Evolutionary conservation across 768 basidiomycete genomes (phyloP), one percentile per base, ranked within the genome.

Genomic region (Pisolithus orientalis): DNA sequence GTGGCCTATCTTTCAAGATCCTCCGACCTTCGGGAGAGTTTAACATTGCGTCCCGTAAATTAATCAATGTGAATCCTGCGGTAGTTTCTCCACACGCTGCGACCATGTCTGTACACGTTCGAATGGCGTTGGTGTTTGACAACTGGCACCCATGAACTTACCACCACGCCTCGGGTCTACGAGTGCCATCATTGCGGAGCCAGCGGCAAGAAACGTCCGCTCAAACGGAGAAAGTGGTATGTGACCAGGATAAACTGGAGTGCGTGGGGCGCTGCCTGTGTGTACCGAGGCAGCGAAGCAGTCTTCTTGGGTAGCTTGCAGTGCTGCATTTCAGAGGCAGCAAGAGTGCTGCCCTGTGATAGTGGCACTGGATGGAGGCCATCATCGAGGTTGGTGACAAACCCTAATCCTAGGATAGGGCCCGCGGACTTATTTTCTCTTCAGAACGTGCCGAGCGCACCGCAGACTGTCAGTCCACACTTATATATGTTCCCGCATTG

Each of bases 1-100:
- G 75, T 4, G 96, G 96, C 47, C 92, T 74, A 44, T 94, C 83
- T 62, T 82, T 85, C 51, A 98, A 75, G 43, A 99, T 86, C 55
- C 76, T 75, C 24, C 94, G 79, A 5, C 95, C 96, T 70, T 96
- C 93, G 3, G 81, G 67, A 60, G 85, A 84, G 32, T 76, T 75
- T 2, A 89, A 78, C 88, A 97, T 91, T 34, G 65, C 64, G 57
- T 90, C 85, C 31, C 90, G 83, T 45, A 96, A 71, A 44, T 77
- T 75, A 6, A 89, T 84, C 39, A 98, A 75, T 50, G 84, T 82
- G 0, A 82, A 76, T 2, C 89, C 86, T 6, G 93, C 89, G 1
- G 95, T 94, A 1, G 92, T 92, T 70, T 97, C 96, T 24, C 91
- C 92, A 8, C 97, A 78, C 5, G 91, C 88, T 10, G 96, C 94